These are phyloP conservation scores for Aureobasidium sp. DNA, from an alignment of 2,329 filamentous ascomycete species.

Conservation along the genomic window DNA sequence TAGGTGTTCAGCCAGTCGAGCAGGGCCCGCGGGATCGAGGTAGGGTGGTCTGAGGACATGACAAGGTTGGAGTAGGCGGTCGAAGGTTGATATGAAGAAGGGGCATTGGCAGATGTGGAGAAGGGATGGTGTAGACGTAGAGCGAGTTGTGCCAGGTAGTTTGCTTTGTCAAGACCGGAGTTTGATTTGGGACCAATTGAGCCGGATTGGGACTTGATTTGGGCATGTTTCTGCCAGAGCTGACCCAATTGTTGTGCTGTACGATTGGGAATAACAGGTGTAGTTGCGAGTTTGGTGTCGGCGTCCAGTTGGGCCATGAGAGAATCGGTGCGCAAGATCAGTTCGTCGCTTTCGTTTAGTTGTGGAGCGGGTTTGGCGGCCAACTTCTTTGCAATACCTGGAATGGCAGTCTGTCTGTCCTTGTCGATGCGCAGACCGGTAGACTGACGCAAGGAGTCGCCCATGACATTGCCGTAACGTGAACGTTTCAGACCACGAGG, in stretches of 20 bases:
- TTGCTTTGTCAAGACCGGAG: slow-evolving; percentile 64
- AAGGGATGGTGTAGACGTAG: slow-evolving; percentile 71
- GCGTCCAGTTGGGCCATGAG: slow-evolving; percentile 44
- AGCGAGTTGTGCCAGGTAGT: slow-evolving; percentile 69
- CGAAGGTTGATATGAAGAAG: slow-evolving; percentile 21
- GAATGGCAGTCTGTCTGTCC: slow-evolving; percentile 38
- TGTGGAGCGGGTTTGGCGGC: slow-evolving; percentile 49
- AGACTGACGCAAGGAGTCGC: slow-evolving; percentile 15
- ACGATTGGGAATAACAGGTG: slow-evolving; percentile 27
- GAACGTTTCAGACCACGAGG: slow-evolving; percentile 33
- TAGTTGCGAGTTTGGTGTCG: slow-evolving; percentile 26
- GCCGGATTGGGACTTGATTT: slow-evolving; percentile 24
- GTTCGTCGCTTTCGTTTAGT: slow-evolving; percentile 60
- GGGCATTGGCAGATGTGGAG: slow-evolving; percentile 25
- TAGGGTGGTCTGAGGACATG: slow-evolving; percentile 18
- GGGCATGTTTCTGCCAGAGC: slow-evolving; percentile 23
- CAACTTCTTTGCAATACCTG: slow-evolving; percentile 64
- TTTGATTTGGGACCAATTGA: slow-evolving; percentile 38
- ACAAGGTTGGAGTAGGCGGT: slow-evolving; percentile 11
- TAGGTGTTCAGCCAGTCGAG: slow-evolving; percentile 75
- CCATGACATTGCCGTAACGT: slow-evolving; percentile 28
- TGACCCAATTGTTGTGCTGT: slow-evolving; percentile 23
- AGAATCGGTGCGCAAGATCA: slow-evolving; percentile 70
- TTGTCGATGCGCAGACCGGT: slow-evolving; percentile 10
- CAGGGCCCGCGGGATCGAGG: slow-evolving; percentile 65